Conservation (phyloP, 2,329 filamentous ascomycete species). For the Talaromyces sp. region DNA sequence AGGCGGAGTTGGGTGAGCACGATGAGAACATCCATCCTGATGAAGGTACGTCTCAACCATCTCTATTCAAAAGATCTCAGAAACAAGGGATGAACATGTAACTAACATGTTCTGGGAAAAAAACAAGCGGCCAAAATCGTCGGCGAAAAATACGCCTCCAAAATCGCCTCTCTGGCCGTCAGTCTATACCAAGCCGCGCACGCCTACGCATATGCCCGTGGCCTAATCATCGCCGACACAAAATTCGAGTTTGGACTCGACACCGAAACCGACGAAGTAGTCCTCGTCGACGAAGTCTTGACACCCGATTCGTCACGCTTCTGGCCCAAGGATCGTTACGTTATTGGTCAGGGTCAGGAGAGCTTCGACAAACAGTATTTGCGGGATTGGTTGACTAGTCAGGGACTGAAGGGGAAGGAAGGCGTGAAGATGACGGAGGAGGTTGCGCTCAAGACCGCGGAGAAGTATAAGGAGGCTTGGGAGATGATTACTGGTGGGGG, state of each 20-base stretch:
- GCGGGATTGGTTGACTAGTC: slow-evolving; percentile 70
- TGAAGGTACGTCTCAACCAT: slow-evolving; percentile 42
- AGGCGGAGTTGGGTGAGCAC: slow-evolving; percentile 71
- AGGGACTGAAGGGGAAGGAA: slow-evolving; percentile 69
- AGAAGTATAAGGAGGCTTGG: slow-evolving; percentile 72
- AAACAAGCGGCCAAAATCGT: slow-evolving; percentile 54
- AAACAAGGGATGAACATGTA: no score
- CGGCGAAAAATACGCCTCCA: slow-evolving; percentile 58
- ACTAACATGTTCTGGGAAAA: not conserved
- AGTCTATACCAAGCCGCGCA: slow-evolving; percentile 56
- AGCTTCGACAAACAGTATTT: slow-evolving; percentile 88
- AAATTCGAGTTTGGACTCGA: slow-evolving; percentile 74
- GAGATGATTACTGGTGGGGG: slow-evolving; percentile 58
- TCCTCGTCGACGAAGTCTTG: slow-evolving; percentile 78
- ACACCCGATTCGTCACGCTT: slow-evolving; percentile 81
- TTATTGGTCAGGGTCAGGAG: slow-evolving; percentile 67
- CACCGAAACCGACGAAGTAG: slow-evolving; percentile 59
- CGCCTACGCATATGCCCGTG: slow-evolving; percentile 47
- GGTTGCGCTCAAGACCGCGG: slow-evolving; percentile 61
- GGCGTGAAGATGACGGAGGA: slow-evolving; percentile 68
- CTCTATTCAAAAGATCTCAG: slow-evolving; percentile 5
- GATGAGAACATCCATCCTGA: slow-evolving; percentile 81
- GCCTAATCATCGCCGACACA: slow-evolving; percentile 72
- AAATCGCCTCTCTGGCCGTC: slow-evolving; percentile 61
- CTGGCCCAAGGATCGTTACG: slow-evolving; percentile 72